phyloP scores from a whole-genome alignment of 2,329 filamentous ascomycete genomes.

The Plenodomus biglobosus region DNA sequence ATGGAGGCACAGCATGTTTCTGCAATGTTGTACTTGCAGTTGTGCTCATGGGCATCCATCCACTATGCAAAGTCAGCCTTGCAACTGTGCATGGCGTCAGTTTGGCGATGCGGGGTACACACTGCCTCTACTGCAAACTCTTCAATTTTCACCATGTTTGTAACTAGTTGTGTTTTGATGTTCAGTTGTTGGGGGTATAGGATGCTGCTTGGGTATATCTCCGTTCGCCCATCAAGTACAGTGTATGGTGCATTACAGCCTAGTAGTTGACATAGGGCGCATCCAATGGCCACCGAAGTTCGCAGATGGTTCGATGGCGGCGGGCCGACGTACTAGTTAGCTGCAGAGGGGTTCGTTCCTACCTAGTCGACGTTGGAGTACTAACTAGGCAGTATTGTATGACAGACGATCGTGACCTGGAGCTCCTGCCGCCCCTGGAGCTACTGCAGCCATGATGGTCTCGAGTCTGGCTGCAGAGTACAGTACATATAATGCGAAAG shows the following conservation, averaged over 20 bases:
- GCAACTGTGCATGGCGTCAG: slow-evolving; percentile 5
- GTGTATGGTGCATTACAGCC: no score
- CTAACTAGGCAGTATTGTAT: no score
- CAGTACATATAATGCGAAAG: background rate
- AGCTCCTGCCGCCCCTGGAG: background rate
- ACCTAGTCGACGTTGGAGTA: no score
- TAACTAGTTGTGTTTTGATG: background rate
- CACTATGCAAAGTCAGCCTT: slow-evolving; percentile 46
- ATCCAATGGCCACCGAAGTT: background rate
- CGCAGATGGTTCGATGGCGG: slow-evolving; percentile 8
- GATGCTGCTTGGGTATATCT: background rate
- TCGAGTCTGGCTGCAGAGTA: background rate
- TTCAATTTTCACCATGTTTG: slow-evolving; percentile 60
- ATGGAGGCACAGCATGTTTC: slow-evolving; percentile 78
- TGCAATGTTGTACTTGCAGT: slow-evolving; percentile 67
- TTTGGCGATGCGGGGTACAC: slow-evolving; percentile 31
- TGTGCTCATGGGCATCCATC: slow-evolving; percentile 59
- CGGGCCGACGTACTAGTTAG: slow-evolving; percentile 8
- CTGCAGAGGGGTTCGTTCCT: slow-evolving; percentile 2
- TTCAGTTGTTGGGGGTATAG: background rate
- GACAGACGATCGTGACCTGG: background rate
- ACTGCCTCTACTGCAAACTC: slow-evolving; percentile 73
- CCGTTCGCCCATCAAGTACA: background rate
- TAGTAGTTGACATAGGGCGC: slow-evolving; percentile 27
- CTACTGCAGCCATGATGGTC: background rate